Base-by-base conservation (phyloP, 768 basidiomycete genomes). In the Calocera viscosa region DNA sequence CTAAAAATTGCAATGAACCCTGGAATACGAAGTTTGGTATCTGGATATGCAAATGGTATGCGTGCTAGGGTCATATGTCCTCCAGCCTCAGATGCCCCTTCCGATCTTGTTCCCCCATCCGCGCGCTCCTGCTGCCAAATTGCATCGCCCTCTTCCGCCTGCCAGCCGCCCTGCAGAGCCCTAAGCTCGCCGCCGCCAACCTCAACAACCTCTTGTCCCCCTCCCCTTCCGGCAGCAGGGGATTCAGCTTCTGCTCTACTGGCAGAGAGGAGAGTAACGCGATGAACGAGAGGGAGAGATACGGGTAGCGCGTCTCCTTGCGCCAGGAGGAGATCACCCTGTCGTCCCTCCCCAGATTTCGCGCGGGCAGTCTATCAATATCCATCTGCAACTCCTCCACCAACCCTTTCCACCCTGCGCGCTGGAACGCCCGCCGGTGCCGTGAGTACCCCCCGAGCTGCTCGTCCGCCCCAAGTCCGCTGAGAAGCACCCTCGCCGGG, bases 111-210 rank as follows among this genome's bases (percentile, higher is more conserved):
- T 73, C 75, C 67, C 87, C 85, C 90, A 93, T 91, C 67, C 90
- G 79, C 19, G 91, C 91, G 33, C 90, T 89, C 76, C 86, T 85
- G 72, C 84, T 90, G 19, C 95, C 95, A 77, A 99, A 99, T 72
- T 98, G 96, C 90, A 97, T 96, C 16, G 96, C 96, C 67, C 90
- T 76, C 78, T 99, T 99, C 75, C 89, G 93, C 69, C 91, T 79
- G 65, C 71, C 67, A 69, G 89, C 88, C 3, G 91, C 90, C 69
- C 86, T 84, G 1, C 82, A 75, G 47, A 97, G 78, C 0, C 94
- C 94, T n/a, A 93, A 72, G 70, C 84, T 83, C 69, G 79, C 77
- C 38, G 88, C 85, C 1, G 88, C 86, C 32, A 89, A 74, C 66
- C 95, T 78, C 65, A 98, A 73, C 49, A 99, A 73, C 76, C 89